A percentile compares a stretch with the other conserved stretches of the same genome.
Evolutionary conservation across 1,139 yeast genomes (phyloP).

Genomic region (Blastobotrys ciferrii): DNA sequence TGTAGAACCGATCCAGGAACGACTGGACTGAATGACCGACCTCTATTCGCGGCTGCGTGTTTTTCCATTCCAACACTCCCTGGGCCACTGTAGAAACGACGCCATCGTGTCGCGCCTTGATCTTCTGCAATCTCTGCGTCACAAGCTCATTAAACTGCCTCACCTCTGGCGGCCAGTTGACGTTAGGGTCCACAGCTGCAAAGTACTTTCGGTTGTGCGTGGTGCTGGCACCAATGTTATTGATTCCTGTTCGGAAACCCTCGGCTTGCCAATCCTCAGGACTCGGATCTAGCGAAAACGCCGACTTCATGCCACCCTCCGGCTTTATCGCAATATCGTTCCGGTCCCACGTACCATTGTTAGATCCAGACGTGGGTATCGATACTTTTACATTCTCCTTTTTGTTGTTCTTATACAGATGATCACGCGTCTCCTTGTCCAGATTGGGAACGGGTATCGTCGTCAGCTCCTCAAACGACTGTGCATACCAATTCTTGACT

Average conservation of each 20-base stretch:
- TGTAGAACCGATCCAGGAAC: constrained; percentile 77
- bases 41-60: constrained; percentile 26
- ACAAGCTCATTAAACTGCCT: constrained; percentile 68
- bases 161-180: constrained; percentile 73
- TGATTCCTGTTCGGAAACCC: constrained; percentile 21
- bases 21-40: constrained; percentile 63
- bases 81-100: constrained; percentile 92
- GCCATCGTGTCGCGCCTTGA: constrained; percentile 85
- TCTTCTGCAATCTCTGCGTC: constrained; percentile 62
- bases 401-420: constrained; percentile 28
- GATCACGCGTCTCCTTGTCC: constrained; percentile 29
- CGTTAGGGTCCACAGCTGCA: constrained; percentile 52
- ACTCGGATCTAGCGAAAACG: constrained; percentile 24
- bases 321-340: constrained; percentile 33
- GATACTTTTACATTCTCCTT: constrained; percentile 13
- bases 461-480: constrained; percentile 80
- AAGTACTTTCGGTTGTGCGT: constrained; percentile 49
- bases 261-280: constrained; percentile 29
- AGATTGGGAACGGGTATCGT: constrained; percentile 39
- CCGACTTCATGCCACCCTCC: constrained; percentile 23
- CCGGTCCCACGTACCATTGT: constrained; percentile 17
- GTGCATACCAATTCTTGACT: constrained; percentile 89
- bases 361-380: constrained; percentile 9
- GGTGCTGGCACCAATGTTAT: background rate
- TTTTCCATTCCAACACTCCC: constrained; percentile 89